phyloP scores from a whole-genome alignment of 139 green algal genomes.

The Spirogloea muscicola region DNA sequence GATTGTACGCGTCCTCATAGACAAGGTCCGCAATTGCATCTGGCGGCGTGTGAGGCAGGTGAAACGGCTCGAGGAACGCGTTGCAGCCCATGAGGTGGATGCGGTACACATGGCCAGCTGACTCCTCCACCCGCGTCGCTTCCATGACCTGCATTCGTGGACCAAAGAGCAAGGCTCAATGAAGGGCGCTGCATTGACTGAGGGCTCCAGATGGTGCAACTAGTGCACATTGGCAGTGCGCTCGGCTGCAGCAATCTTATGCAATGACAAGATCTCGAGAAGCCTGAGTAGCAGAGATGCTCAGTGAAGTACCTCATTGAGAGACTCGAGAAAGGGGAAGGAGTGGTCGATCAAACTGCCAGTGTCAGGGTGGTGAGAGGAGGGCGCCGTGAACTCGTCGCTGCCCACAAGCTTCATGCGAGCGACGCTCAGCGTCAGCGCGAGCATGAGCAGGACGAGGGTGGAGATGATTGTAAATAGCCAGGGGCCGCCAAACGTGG shows the following conservation, averaged over 20 bases:
- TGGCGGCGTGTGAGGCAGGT: conserved; percentile 22
- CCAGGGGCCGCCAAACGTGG: conserved; percentile 16
- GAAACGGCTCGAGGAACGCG: conserved; percentile 22
- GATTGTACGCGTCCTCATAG: conserved; percentile 46
- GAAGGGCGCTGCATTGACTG: too few species aligned
- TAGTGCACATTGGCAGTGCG: too few species aligned
- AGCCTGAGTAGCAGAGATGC: background rate
- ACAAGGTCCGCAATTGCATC: conserved; percentile 3
- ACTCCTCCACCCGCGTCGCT: conserved; percentile 11
- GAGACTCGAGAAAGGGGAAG: conserved; percentile 34
- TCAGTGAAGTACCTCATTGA: conserved; percentile 33
- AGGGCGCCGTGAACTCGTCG: conserved; percentile 11
- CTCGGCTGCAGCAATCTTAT: too few species aligned
- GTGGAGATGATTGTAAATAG: background rate
- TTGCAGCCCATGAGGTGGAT: conserved; percentile 26
- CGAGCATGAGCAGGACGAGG: conserved; percentile 30
- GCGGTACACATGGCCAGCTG: conserved; percentile 8
- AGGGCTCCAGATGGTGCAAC: too few species aligned
- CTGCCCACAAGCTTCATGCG: conserved; percentile 2
- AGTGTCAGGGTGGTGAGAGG: background rate
- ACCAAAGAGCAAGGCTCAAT: too few species aligned
- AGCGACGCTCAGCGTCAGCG: conserved; percentile 23
- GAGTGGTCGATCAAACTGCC: conserved; percentile 16
- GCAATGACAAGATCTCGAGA: too few species aligned
- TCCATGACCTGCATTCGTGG: conserved; percentile 44